A percentile compares a stretch with the other conserved stretches of the same genome.
These are phyloP conservation scores for Pyrrhoderma noxium DNA, from an alignment of 1,284 basidiomycete genomes.

Conservation along the genomic window DNA sequence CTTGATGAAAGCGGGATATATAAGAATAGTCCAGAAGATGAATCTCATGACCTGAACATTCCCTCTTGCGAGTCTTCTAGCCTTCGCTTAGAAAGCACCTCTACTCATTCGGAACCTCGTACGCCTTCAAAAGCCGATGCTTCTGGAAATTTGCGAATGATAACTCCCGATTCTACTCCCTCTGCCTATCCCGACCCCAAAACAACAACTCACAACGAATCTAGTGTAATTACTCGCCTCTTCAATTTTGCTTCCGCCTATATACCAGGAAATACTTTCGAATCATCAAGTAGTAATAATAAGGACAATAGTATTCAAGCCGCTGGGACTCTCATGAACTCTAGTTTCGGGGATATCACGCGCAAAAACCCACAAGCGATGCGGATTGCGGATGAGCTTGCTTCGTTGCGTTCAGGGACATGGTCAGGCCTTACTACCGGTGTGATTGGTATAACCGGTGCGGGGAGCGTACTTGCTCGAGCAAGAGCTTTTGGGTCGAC, in stretches of 20 bases:
- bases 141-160: too few relatives aligned
- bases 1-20: too few relatives aligned
- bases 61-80: too few relatives aligned
- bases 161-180: too few relatives aligned
- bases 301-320: too few relatives aligned
- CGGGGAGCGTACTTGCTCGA: slow-evolving; percentile 7
- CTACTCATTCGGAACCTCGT: too few relatives aligned
- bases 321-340: not conserved
- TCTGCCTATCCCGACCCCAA: too few relatives aligned
- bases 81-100: too few relatives aligned
- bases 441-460: too few relatives aligned
- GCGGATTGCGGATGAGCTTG: slow-evolving; percentile 10
- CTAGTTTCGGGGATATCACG: not conserved
- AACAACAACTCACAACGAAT: too few relatives aligned
- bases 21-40: not conserved
- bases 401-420: slow-evolving; percentile 5
- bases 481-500: slow-evolving; percentile 11
- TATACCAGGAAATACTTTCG: not conserved
- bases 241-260: not conserved
- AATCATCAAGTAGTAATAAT: not conserved
- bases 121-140: too few relatives aligned
- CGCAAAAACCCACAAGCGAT: slow-evolving; percentile 2
- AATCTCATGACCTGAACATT: not conserved
- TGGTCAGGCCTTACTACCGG: too few relatives aligned
- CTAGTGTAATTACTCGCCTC: not conserved